These are phyloP conservation scores for Dioscorea cayenensis DNA, from an alignment of 116 monocot species.

Conservation along the genomic window DNA sequence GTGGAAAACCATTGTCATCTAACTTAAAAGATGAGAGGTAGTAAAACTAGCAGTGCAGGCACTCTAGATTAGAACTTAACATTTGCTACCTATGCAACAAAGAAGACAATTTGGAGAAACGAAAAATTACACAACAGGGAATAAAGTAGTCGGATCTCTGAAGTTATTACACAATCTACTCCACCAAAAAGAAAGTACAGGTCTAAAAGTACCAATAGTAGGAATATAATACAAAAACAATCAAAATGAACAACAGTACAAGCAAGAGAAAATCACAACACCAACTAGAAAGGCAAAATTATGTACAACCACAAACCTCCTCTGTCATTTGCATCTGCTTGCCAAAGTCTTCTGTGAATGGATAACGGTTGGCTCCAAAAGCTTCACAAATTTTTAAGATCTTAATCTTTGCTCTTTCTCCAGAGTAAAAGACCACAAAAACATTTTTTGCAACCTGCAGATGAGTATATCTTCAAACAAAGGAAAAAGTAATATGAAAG, in stretches of 20 bases:
- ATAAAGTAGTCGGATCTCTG: too few species aligned
- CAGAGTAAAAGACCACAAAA: slow-evolving; percentile 93
- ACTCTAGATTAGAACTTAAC: too few species aligned
- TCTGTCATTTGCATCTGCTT: slow-evolving; percentile 73
- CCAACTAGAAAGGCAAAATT: background rate
- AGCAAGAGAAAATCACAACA: background rate
- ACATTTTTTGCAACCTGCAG: slow-evolving; percentile 84
- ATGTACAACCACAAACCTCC: slow-evolving; percentile 46
- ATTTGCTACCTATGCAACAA: too few species aligned
- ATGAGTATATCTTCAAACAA: background rate
- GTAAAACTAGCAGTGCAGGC: too few species aligned
- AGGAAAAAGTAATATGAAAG: background rate
- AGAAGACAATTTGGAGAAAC: too few species aligned
- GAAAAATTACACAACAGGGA: too few species aligned
- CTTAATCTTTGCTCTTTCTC: slow-evolving; percentile 95
- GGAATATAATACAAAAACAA: background rate
- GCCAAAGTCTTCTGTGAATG: slow-evolving; percentile 76
- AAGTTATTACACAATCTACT: too few species aligned
- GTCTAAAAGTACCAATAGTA: too few species aligned
- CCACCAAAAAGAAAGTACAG: too few species aligned
- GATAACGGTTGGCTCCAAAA: slow-evolving; percentile 94
- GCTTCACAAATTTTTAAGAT: slow-evolving; percentile 99
- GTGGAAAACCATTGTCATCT: too few species aligned
- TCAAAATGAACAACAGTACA: background rate
- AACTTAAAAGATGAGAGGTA: too few species aligned